Conservation (phyloP, 768 basidiomycete genomes). For the Mycena indigotica region DNA sequence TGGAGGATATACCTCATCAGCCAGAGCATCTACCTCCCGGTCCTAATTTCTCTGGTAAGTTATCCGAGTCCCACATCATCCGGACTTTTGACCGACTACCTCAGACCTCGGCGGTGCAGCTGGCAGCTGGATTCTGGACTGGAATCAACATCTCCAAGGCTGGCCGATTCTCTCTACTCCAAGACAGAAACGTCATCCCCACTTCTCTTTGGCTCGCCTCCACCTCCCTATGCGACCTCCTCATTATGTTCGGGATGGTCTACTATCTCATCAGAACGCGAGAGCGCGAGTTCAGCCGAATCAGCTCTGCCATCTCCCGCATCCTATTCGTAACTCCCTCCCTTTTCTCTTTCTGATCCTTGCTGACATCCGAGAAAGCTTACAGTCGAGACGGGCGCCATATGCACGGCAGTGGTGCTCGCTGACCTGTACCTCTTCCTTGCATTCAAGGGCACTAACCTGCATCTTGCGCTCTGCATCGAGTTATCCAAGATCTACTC, state of each 20-base stretch:
- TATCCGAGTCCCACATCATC: too few species aligned
- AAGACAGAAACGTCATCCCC: not conserved
- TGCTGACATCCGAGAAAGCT: not conserved
- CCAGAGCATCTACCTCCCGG: conserved; percentile 2
- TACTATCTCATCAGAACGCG: not conserved
- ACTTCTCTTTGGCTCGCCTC: conserved; percentile 7
- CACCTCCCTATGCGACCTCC: conserved; percentile 3
- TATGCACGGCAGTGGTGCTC: not conserved
- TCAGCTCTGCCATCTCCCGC: not conserved
- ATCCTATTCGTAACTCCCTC: conserved; percentile 1
- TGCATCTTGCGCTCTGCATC: not conserved
- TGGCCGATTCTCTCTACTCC: not conserved
- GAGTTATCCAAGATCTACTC: not conserved
- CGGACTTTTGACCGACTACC: too few species aligned
- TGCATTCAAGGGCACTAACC: not conserved
- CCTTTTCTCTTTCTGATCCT: not conserved
- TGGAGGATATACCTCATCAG: conserved; percentile 20
- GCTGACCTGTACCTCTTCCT: not conserved
- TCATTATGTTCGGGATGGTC: conserved; percentile 5
- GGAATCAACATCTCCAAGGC: not conserved
- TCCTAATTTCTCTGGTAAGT: conserved; percentile 8
- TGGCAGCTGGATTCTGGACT: not conserved
- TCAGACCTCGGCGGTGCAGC: not conserved
- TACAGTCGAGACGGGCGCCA: not conserved
- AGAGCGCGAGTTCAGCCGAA: not conserved